Conservation (phyloP, 2,329 filamentous ascomycete genomes). For the Akanthomyces muscarius region DNA sequence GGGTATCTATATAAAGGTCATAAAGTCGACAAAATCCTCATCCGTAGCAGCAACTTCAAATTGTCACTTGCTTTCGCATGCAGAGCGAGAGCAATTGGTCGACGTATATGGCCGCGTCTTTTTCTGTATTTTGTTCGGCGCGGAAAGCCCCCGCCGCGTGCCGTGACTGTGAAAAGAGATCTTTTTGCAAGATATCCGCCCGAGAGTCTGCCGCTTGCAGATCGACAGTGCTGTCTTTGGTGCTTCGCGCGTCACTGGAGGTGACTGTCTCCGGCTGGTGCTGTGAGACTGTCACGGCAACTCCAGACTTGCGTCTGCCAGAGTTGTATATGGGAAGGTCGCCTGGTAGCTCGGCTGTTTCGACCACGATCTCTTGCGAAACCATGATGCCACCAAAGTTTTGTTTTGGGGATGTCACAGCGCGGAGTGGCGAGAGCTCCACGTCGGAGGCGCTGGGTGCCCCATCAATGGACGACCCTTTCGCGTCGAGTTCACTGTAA, state of each 20-base stretch:
- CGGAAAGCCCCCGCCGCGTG: constrained; percentile 14
- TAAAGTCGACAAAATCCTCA: not conserved
- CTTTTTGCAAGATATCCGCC: not conserved
- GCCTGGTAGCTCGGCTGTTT: constrained; percentile 17
- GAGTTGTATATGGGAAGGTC: not conserved
- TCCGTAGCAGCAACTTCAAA: not conserved
- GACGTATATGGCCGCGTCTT: constrained; percentile 19
- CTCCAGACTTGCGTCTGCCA: constrained; percentile 1
- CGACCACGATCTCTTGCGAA: constrained; percentile 53
- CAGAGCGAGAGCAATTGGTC: constrained; percentile 23
- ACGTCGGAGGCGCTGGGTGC: not conserved
- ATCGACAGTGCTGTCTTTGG: not conserved
- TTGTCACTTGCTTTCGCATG: constrained; percentile 19
- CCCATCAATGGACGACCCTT: constrained; percentile 7
- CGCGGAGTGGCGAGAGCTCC: constrained; percentile 7
- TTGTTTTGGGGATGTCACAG: constrained; percentile 19
- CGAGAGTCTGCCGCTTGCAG: not conserved
- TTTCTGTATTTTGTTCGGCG: constrained; percentile 5
- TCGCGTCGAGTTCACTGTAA: constrained; percentile 4
- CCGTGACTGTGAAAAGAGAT: not conserved
- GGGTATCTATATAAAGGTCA: not conserved
- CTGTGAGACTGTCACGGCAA: not conserved
- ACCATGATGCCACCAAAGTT: constrained; percentile 57
- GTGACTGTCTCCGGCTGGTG: not conserved
- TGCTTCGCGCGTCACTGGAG: not conserved